A percentile compares a stretch with the other conserved stretches of the same genome.
Conservation (phyloP, 352 stramenopile species). For the Pythium guiyangense region DNA sequence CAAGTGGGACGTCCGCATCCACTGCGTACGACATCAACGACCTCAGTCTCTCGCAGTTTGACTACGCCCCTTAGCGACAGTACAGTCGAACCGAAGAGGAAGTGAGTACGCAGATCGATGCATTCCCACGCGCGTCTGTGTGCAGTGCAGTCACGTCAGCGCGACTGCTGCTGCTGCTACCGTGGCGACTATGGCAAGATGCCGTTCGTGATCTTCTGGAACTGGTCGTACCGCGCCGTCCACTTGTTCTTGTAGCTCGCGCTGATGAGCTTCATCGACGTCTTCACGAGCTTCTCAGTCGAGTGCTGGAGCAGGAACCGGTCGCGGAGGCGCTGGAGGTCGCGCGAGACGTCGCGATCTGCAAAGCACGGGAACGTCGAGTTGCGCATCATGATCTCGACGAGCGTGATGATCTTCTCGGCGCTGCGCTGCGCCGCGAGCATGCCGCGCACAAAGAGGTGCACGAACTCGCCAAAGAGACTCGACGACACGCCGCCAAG, state of each 20-base stretch:
- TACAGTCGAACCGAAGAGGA: too few species aligned
- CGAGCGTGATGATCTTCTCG: slow-evolving; percentile 59
- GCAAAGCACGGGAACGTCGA: slow-evolving; percentile 76
- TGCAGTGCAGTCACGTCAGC: too few species aligned
- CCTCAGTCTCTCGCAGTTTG: slow-evolving; percentile 81
- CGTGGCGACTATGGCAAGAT: slow-evolving; percentile 57
- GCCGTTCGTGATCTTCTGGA: slow-evolving; percentile 91
- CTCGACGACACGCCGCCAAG: slow-evolving; percentile 63
- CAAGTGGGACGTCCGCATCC: background rate
- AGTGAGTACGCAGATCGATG: background rate
- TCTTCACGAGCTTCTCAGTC: slow-evolving; percentile 66
- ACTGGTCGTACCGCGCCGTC: slow-evolving; percentile 92
- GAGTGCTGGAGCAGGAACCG: slow-evolving; percentile 54
- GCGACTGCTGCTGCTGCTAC: too few species aligned
- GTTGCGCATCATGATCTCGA: slow-evolving; percentile 85
- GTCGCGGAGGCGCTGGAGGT: slow-evolving; percentile 64
- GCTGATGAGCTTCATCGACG: slow-evolving; percentile 84
- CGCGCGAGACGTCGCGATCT: slow-evolving; percentile 86
- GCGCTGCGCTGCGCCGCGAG: slow-evolving; percentile 48
- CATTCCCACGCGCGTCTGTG: background rate
- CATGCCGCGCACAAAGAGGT: slow-evolving; percentile 53
- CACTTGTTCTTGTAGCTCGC: slow-evolving; percentile 92
- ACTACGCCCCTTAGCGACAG: slow-evolving; percentile 50
- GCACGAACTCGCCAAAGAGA: slow-evolving; percentile 63
- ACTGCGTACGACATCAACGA: slow-evolving; percentile 74